Evolutionary conservation across 108 stramenopile species (phyloP), one percentile per base, ranked within the genome.

Genomic region (Cyclotella atomus): DNA sequence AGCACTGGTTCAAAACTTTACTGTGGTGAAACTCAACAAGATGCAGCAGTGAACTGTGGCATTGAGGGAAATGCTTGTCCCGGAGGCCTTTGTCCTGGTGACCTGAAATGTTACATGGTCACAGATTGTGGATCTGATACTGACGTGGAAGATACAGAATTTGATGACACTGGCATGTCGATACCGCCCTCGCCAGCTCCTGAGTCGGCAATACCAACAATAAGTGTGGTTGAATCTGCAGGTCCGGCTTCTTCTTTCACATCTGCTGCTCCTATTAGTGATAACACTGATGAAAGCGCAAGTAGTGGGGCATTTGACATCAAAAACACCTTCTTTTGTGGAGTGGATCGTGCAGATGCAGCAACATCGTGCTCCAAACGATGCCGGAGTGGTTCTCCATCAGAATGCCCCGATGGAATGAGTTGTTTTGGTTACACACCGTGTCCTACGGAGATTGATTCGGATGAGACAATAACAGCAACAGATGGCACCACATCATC

Each of bases 41-140:
- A 72, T 28, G 78, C 78, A 3, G 62, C 33, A 15, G 25, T 35
- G 4, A 79, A 79, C 53, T 79, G 78, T 60, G 66, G 66, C 28
- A 43, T 63, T 28, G 52, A 70, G 43, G 78, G 78, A 36, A 70
- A 59, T 17, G 59, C 64, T 34, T 79, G 78, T n/a, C 78, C 71
- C 0, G 66, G 61, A 24, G 78, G 78, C 15, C 45, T 68, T 16
- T 79, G 78, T 43, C 17, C 71, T 0, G 70, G 59, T 53, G 67
- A 55, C 43, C 36, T 79, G 36, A 79, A 72, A 46, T 79, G 78
- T 41, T 79, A 67, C 43, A 63, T 61, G 66, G 59, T 72, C 38
- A 57, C 59, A 19, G 27, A 29, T 14, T 53, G 67, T 53, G 52
- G 67, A n/a, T 34, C 33, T 33, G 65, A 19, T 9, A 24, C 50